Conservation (phyloP, 345 rosid species). For the Citrus sinensis region DNA sequence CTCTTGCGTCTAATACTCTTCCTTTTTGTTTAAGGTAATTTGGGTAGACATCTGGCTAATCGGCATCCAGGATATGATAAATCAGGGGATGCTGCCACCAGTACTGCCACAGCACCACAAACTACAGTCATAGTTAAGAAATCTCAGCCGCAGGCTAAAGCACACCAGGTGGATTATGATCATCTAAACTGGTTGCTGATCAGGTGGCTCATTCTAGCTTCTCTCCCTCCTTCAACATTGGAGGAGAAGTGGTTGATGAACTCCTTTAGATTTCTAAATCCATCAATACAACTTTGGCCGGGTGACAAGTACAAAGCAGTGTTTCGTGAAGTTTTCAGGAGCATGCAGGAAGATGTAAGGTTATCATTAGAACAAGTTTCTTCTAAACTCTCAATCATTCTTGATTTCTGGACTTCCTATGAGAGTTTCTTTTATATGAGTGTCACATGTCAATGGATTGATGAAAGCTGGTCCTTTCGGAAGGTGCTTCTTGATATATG, state of each 20-base stretch:
- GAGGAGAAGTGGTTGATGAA: conserved; percentile 76
- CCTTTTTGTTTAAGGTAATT: conserved; percentile 53
- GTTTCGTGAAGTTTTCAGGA: conserved; percentile 72
- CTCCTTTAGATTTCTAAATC: conserved; percentile 82
- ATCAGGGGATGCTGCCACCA: conserved; percentile 47
- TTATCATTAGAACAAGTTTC: conserved; percentile 59
- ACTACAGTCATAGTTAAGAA: conserved; percentile 43
- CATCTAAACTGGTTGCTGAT: conserved; percentile 89
- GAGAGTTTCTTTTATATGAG: conserved; percentile 78
- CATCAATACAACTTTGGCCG: conserved; percentile 73
- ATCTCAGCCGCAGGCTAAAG: conserved; percentile 48
- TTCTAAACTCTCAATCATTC: conserved; percentile 69
- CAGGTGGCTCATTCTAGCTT: conserved; percentile 76
- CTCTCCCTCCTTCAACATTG: conserved; percentile 81
- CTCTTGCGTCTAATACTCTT: conserved; percentile 5
- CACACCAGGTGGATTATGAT: conserved; percentile 70
- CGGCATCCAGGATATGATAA: conserved; percentile 96
- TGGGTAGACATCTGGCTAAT: conserved; percentile 87
- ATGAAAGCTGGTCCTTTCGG: conserved; percentile 70
- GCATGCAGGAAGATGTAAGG: conserved; percentile 87
- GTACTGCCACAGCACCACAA: conserved; percentile 37
- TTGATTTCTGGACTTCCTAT: conserved; percentile 83
- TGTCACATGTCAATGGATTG: conserved; percentile 84
- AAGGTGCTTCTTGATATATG: conserved; percentile 75
- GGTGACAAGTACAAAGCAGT: conserved; percentile 63